These are phyloP conservation scores for Trichoderma harzianum DNA, from an alignment of 2,329 filamentous ascomycete species.

Conservation along the genomic window DNA sequence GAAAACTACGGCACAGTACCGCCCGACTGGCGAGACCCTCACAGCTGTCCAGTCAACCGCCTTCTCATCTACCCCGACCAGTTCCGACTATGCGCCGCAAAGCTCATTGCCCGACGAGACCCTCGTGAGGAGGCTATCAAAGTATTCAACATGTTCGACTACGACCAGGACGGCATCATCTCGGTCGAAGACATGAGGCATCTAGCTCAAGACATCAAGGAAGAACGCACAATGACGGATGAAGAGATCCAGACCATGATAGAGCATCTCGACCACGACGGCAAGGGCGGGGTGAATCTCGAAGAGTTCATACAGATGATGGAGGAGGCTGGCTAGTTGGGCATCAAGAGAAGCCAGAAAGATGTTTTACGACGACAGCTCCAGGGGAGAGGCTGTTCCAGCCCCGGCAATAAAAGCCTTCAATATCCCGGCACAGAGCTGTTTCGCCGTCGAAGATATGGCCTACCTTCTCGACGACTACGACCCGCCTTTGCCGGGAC, in stretches of 20 bases:
- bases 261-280: constrained; percentile 94
- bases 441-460: not conserved
- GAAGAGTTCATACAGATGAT: constrained; percentile 68
- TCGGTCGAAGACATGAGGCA: constrained; percentile 82
- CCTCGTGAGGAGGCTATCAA: constrained; percentile 87
- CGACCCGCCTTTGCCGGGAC: not conserved
- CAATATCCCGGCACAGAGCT: not conserved
- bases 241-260: constrained; percentile 95
- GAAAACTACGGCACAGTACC: constrained; percentile 74
- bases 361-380: not conserved
- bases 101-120: constrained; percentile 76
- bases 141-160: constrained; percentile 91
- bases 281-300: constrained; percentile 73
- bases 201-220: constrained; percentile 86
- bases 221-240: constrained; percentile 75
- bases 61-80: constrained; percentile 53
- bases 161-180: constrained; percentile 86
- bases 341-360: not conserved
- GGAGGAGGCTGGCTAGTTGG: constrained; percentile 36
- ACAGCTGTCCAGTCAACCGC: constrained; percentile 43
- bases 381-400: not conserved
- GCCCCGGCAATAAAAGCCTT: not conserved
- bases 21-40: constrained; percentile 51
- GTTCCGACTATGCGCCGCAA: constrained; percentile 68
- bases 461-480: not conserved